Evolutionary conservation across 73 alveolate species (phyloP).

Genomic region (Stentor roeselii): DNA sequence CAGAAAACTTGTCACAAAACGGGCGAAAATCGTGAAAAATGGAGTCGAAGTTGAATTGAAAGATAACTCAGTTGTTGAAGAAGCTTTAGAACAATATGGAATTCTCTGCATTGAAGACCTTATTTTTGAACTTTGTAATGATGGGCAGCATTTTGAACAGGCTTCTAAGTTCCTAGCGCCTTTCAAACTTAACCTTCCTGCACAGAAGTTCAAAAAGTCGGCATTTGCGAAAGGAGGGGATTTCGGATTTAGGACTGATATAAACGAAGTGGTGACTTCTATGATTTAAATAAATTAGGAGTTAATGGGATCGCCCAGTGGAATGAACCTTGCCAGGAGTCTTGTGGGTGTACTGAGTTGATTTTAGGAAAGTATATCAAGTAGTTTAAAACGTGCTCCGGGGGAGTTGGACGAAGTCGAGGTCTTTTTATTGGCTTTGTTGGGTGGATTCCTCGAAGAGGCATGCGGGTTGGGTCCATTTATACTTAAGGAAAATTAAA

Average conservation of each 20-base stretch:
- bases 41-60: background rate
- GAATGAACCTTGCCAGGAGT: slow-evolving; percentile 10
- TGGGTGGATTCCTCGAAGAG: slow-evolving; percentile 25
- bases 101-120: slow-evolving; percentile 9
- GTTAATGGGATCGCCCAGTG: background rate
- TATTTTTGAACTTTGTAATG: background rate
- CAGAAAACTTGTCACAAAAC: background rate
- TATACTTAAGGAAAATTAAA: background rate
- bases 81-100: background rate
- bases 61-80: slow-evolving; percentile 16
- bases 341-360: slow-evolving; percentile 15
- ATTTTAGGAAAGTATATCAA: slow-evolving; percentile 11
- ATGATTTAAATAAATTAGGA: background rate
- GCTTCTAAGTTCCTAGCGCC: background rate
- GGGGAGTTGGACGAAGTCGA: background rate
- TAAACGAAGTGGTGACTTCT: background rate
- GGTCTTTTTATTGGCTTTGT: slow-evolving; percentile 26
- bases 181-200: slow-evolving; percentile 19
- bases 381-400: background rate
- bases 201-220: background rate
- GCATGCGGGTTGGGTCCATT: slow-evolving; percentile 31
- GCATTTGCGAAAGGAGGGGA: slow-evolving; percentile 18
- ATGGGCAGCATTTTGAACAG: background rate
- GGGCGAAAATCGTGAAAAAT: slow-evolving; percentile 14
- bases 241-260: slow-evolving; percentile 16